Evolutionary conservation across 2,329 filamentous ascomycete genomes (phyloP).

Genomic region (Colletotrichum agaves): DNA sequence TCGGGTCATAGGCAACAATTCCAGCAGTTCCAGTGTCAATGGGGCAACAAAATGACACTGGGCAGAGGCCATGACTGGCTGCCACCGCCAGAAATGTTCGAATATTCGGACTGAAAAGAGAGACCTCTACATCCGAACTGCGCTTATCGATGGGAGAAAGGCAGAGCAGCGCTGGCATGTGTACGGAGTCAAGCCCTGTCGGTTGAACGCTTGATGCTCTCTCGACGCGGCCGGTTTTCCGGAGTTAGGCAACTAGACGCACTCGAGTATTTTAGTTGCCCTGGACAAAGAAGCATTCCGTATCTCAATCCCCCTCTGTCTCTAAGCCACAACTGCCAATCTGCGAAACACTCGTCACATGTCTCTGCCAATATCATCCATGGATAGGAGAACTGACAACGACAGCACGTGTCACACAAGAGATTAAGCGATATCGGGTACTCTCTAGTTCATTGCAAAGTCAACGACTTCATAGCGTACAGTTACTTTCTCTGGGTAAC

Average conservation of each 20-base stretch:
- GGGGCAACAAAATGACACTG: slow-evolving; percentile 33
- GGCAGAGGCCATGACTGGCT: not conserved
- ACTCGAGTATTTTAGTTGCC: slow-evolving; percentile 17
- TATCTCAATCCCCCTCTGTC: slow-evolving; percentile 25
- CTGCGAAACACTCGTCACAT: slow-evolving; percentile 18
- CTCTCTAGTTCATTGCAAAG: slow-evolving; percentile 33
- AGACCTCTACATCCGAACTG: not conserved
- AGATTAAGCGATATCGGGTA: slow-evolving; percentile 8
- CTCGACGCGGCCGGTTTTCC: not conserved
- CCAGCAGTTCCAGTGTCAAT: slow-evolving; percentile 29
- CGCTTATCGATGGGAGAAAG: not conserved
- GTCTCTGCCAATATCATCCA: slow-evolving; percentile 1
- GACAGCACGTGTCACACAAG: slow-evolving; percentile 21
- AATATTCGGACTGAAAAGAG: slow-evolving; percentile 21
- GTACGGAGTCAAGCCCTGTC: not conserved
- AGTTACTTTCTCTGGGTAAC: slow-evolving; percentile 36
- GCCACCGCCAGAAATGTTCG: slow-evolving; percentile 23
- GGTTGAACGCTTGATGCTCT: not conserved
- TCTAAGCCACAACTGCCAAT: slow-evolving; percentile 11
- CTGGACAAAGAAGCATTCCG: slow-evolving; percentile 21
- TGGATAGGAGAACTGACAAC: not conserved
- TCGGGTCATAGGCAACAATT: slow-evolving; percentile 26
- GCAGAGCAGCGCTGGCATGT: slow-evolving; percentile 26
- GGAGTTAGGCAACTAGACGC: not conserved
- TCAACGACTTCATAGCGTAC: slow-evolving; percentile 33